Conservation (phyloP, 441 rosid genomes). For the Populus trichocarpa region DNA sequence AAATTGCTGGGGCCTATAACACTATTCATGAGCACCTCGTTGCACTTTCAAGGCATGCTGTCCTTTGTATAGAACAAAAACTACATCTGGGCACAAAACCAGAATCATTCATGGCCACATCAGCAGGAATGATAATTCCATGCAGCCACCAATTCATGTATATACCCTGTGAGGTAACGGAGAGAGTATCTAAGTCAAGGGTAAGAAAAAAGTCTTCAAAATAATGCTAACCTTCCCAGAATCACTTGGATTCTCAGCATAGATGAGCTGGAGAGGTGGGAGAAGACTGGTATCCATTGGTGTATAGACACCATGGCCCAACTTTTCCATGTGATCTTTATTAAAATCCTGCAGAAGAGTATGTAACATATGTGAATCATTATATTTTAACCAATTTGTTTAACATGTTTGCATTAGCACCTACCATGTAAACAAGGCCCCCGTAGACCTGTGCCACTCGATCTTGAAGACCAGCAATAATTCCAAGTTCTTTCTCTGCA, state of each 20-base stretch:
- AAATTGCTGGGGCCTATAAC: background rate
- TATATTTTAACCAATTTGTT: background rate
- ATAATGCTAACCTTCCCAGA: constrained; percentile 71
- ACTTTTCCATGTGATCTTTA: constrained; percentile 70
- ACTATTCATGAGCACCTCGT: background rate
- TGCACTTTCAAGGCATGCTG: background rate
- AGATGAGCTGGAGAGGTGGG: constrained; percentile 80
- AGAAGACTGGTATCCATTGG: constrained; percentile 75
- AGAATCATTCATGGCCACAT: background rate
- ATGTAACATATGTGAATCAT: background rate
- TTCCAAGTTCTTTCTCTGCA: constrained; percentile 86
- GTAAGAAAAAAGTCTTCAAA: background rate
- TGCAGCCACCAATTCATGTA: background rate
- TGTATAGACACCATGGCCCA: constrained; percentile 80
- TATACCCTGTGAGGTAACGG: background rate
- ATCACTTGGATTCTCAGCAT: constrained; percentile 95
- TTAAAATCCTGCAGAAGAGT: constrained; percentile 59
- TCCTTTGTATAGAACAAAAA: background rate
- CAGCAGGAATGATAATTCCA: background rate
- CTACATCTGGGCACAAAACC: background rate
- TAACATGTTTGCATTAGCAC: constrained; percentile 4
- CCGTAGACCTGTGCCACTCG: constrained; percentile 96
- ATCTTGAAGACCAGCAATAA: constrained; percentile 96
- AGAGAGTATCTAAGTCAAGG: background rate
- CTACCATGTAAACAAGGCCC: constrained; percentile 88